Evolutionary conservation across 192 early-diverging fungal genomes (phyloP).

Genomic region (Phlyctochytrium planicorne): DNA sequence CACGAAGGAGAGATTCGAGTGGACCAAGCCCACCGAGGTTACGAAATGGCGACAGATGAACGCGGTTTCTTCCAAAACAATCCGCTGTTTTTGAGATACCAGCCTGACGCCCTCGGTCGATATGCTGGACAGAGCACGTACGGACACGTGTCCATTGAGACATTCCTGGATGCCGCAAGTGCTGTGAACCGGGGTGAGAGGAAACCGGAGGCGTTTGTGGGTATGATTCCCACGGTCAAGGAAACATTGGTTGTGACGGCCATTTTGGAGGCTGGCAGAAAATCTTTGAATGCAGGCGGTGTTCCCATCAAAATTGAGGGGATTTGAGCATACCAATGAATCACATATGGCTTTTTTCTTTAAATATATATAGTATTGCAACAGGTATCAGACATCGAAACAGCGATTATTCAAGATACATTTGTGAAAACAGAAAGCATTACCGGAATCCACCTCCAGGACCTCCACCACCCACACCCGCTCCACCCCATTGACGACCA

Average conservation of each 20-base stretch:
- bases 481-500: too few species aligned
- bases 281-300: constrained; percentile 34
- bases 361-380: not conserved
- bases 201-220: constrained; percentile 30
- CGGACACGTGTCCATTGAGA: constrained; percentile 40
- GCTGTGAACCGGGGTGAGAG: constrained; percentile 28
- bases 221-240: constrained; percentile 34
- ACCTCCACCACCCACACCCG: too few species aligned
- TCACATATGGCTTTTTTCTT: not conserved
- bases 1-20: constrained; percentile 42
- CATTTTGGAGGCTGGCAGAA: constrained; percentile 47
- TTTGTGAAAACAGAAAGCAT: too few species aligned
- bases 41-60: constrained; percentile 37
- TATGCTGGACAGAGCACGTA: constrained; percentile 44
- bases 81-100: constrained; percentile 46
- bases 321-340: constrained; percentile 3
- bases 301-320: not conserved
- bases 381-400: not conserved
- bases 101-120: constrained; percentile 39
- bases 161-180: constrained; percentile 28
- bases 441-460: too few species aligned
- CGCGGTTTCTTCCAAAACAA: constrained; percentile 30
- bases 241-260: constrained; percentile 40
- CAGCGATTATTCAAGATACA: too few species aligned
- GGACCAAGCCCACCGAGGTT: constrained; percentile 49